A percentile compares a stretch with the other conserved stretches of the same genome.
These are phyloP conservation scores for Dictyophora rubrovolvata DNA, from an alignment of 768 basidiomycete genomes.

Conservation along the genomic window DNA sequence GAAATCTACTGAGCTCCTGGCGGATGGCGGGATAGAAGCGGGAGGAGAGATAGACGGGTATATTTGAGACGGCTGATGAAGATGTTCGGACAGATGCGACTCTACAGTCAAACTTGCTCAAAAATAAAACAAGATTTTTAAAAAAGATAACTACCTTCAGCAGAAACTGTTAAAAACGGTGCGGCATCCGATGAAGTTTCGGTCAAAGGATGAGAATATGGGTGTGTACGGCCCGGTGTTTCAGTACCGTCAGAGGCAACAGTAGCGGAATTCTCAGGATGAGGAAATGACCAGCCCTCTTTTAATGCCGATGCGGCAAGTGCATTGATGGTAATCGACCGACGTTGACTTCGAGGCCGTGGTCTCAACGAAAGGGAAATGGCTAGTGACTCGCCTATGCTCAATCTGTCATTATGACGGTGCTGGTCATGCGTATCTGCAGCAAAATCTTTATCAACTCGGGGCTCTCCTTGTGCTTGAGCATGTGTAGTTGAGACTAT, in stretches of 20 bases:
- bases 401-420: background rate
- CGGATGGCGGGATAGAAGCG: background rate
- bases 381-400: background rate
- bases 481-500: background rate
- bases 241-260: background rate
- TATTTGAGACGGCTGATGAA: background rate
- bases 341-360: background rate
- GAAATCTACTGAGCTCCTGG: background rate
- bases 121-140: background rate
- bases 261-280: background rate
- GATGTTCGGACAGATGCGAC: too few relatives aligned
- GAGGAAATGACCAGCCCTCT: background rate
- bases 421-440: background rate
- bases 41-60: background rate
- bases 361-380: background rate
- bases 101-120: background rate
- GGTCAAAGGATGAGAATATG: background rate
- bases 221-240: background rate
- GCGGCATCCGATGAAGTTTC: background rate
- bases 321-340: background rate
- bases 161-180: background rate
- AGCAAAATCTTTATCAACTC: background rate
- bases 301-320: background rate
- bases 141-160: background rate
- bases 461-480: background rate